Evolutionary conservation across 2,329 filamentous ascomycete genomes (phyloP).

Genomic region (Aspergillus phoenicis): DNA sequence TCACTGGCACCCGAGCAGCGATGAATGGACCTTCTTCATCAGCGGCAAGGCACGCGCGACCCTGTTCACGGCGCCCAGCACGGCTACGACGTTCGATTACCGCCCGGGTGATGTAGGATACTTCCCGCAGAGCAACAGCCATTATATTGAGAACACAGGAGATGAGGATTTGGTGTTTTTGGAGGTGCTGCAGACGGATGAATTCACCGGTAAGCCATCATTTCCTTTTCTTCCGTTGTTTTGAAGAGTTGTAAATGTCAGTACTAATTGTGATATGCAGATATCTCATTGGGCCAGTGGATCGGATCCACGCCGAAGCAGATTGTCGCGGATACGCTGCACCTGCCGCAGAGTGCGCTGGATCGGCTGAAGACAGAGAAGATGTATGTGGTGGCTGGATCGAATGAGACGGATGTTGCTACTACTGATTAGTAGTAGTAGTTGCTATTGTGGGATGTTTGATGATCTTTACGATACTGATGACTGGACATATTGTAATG

Average conservation of each 20-base stretch:
- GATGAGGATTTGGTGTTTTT: constrained; percentile 75
- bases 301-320: constrained; percentile 57
- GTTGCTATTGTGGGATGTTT: neutral
- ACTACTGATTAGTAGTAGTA: too few species aligned
- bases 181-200: constrained; percentile 72
- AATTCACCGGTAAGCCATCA: constrained; percentile 53
- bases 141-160: constrained; percentile 77
- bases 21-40: constrained; percentile 82
- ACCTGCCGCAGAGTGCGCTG: constrained; percentile 45
- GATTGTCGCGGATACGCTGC: constrained; percentile 60
- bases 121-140: constrained; percentile 74
- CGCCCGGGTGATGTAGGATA: constrained; percentile 74
- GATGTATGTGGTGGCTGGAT: constrained; percentile 47
- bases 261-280: constrained; percentile 38
- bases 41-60: constrained; percentile 71
- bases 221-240: neutral
- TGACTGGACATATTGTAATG: neutral
- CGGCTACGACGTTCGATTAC: constrained; percentile 75
- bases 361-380: constrained; percentile 49
- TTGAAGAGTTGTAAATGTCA: neutral
- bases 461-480: neutral
- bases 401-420: constrained; percentile 10
- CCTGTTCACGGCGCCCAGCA: constrained; percentile 70
- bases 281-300: constrained; percentile 52
- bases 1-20: constrained; percentile 79